A percentile compares a stretch with the other conserved stretches of the same genome.
Conservation (phyloP, 1,284 basidiomycete genomes). For the Marasmius tenuissimus region DNA sequence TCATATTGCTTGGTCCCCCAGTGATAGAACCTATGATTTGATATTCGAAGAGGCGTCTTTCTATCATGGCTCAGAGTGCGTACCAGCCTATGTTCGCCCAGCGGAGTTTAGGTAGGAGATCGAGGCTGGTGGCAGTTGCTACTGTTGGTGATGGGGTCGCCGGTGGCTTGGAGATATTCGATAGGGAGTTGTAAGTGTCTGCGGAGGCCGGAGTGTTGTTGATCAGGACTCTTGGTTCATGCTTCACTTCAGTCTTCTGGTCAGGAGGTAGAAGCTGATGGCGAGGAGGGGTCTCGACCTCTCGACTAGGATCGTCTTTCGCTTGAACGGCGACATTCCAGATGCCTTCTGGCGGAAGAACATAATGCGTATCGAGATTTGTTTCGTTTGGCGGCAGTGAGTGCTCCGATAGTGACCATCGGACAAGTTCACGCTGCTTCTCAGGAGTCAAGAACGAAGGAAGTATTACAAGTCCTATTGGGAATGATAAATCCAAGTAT, state of each 20-base stretch:
- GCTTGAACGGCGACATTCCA: slow-evolving; percentile 64
- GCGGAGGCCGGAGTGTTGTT: slow-evolving; percentile 63
- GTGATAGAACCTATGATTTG: slow-evolving; percentile 60
- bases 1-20: slow-evolving; percentile 94
- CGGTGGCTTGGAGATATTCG: slow-evolving; percentile 53
- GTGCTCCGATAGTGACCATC: slow-evolving; percentile 73
- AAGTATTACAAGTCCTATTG: slow-evolving; percentile 76
- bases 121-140: slow-evolving; percentile 41
- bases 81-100: slow-evolving; percentile 92
- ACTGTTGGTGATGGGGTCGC: slow-evolving; percentile 58
- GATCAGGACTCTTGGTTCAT: slow-evolving; percentile 66
- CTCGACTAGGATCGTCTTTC: slow-evolving; percentile 24
- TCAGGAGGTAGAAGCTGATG: slow-evolving; percentile 18
- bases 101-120: slow-evolving; percentile 70
- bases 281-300: slow-evolving; percentile 40
- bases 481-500: slow-evolving; percentile 25
- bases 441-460: slow-evolving; percentile 64
- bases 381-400: slow-evolving; percentile 81
- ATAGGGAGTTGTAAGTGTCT: slow-evolving; percentile 46
- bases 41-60: neutral
- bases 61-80: neutral
- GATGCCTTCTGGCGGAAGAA: slow-evolving; percentile 66
- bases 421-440: slow-evolving; percentile 66
- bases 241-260: slow-evolving; percentile 18
- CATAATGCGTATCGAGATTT: slow-evolving; percentile 84